A percentile compares a stretch with the other conserved stretches of the same genome.
phyloP scores from a whole-genome alignment of 257 asterid species.

The Cynanchum wilfordii region DNA sequence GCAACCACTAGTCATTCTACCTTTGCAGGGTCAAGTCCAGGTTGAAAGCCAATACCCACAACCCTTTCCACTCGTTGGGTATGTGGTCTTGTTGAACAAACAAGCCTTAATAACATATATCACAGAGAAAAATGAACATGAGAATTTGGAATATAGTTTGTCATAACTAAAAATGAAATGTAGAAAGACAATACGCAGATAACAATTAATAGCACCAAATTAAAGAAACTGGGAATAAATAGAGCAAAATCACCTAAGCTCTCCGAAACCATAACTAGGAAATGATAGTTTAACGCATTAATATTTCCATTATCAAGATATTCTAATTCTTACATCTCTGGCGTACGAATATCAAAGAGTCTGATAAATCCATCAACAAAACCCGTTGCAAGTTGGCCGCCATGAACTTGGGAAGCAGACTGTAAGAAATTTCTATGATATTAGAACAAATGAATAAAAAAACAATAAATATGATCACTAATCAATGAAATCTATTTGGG shows the following conservation, averaged over 20 bases:
- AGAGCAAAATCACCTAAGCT: not conserved
- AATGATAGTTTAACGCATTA: not conserved
- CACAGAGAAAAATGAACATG: slow-evolving; percentile 3
- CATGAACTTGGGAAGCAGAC: slow-evolving; percentile 93
- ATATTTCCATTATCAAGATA: not conserved
- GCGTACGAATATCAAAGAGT: slow-evolving; percentile 69
- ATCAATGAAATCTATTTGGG: not conserved
- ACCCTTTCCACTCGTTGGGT: slow-evolving; percentile 67
- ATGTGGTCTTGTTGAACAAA: slow-evolving; percentile 61
- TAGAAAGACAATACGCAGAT: not conserved
- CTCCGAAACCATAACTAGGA: not conserved
- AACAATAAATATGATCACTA: not conserved
- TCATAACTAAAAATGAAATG: not conserved
- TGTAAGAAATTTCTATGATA: slow-evolving; percentile 24
- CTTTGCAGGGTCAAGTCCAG: slow-evolving; percentile 91
- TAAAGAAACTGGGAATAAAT: not conserved
- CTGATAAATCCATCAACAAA: slow-evolving; percentile 78
- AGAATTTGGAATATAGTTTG: not conserved
- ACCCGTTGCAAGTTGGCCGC: slow-evolving; percentile 90
- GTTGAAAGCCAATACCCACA: slow-evolving; percentile 87
- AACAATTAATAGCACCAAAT: not conserved
- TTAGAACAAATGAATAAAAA: not conserved
- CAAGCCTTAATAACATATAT: slow-evolving; percentile 44
- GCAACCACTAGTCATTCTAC: slow-evolving; percentile 25
- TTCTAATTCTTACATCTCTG: slow-evolving; percentile 61